phyloP scores from a whole-genome alignment of 2,329 filamentous ascomycete species.

The Aureobasidium subglaciale region DNA sequence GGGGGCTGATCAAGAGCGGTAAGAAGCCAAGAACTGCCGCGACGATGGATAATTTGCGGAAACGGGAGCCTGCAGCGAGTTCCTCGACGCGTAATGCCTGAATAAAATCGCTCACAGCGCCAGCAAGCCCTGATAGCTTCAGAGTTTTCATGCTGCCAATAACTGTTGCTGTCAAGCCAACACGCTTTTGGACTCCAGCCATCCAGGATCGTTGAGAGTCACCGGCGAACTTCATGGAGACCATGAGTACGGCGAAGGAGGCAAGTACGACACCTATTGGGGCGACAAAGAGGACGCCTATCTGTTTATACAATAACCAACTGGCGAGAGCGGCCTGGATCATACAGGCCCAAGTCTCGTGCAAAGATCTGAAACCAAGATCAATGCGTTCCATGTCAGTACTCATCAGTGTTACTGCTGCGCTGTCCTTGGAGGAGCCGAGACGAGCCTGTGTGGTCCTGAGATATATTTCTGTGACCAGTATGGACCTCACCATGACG shows the following conservation, averaged over 20 bases:
- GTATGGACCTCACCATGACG: background rate
- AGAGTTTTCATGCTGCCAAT: background rate
- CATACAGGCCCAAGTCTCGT: conserved; percentile 14
- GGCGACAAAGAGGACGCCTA: conserved; percentile 11
- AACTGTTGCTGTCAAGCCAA: background rate
- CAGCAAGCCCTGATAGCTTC: background rate
- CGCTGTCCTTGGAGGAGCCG: background rate
- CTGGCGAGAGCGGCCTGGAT: conserved; percentile 11
- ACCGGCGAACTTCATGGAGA: background rate
- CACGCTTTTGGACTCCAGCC: background rate
- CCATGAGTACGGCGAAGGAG: background rate
- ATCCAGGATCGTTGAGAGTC: conserved; percentile 1
- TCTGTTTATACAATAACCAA: conserved; percentile 11
- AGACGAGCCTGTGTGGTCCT: background rate
- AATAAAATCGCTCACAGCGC: background rate
- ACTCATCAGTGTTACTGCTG: conserved; percentile 16
- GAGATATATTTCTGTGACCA: conserved; percentile 11
- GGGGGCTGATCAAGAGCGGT: background rate
- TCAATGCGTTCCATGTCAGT: conserved; percentile 15
- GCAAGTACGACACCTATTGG: conserved; percentile 4
- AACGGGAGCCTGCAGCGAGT: background rate
- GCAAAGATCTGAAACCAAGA: conserved; percentile 4
- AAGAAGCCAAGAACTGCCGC: background rate
- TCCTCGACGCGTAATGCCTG: background rate
- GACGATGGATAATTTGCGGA: background rate